Base-by-base conservation (phyloP, 768 basidiomycete species). In the Tephrocybe rancida region DNA sequence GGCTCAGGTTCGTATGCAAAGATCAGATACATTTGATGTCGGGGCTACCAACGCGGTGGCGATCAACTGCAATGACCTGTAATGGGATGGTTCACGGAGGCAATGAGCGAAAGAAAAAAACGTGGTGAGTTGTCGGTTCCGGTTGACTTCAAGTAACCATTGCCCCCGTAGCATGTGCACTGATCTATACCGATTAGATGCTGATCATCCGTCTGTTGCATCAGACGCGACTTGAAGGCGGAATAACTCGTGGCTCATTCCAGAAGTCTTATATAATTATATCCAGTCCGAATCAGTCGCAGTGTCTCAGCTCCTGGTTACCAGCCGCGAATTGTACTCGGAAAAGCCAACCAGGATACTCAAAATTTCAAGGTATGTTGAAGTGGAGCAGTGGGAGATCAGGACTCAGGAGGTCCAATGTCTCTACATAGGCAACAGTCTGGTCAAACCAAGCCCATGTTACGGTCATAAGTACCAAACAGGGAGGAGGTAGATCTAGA, bases 261-360 rank as follows among this genome's bases (percentile, higher is more conserved):
- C 29, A 37, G 14, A 37, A 16, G 14, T 13, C 35, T 16, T 9
- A 9, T 13, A 41, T 41, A 37, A n/a, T n/a, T 5, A 18, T 37
- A 30, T 41, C 3, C 39, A 22, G 39, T 41, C 39, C n/a, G 39
- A 41, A 22, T 41, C 18, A n/a, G 18, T 41, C 21, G 39, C 39
- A 13, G 6, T 42, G 52, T 47, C 45, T 53, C 52, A 47, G 22
- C 45, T 47, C 52, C 52, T 53, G 27, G 44, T 30, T 42, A 53
- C 52, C 27, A 14, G 4, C n/a, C 21, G 10, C 39, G 11, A 29
- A 38, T 49, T 49, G 25, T 18, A 49, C 41, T 39, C 27, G 35
- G 27, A 24, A 16, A 52, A 27, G 34, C 21, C 9, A 14, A 24
- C 32, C 18, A 35, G 22, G 27, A 44, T 3, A 21, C 11, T 13